Evolutionary conservation across 2,329 filamentous ascomycete genomes (phyloP).

Genomic region (Aspergillus sojae): DNA sequence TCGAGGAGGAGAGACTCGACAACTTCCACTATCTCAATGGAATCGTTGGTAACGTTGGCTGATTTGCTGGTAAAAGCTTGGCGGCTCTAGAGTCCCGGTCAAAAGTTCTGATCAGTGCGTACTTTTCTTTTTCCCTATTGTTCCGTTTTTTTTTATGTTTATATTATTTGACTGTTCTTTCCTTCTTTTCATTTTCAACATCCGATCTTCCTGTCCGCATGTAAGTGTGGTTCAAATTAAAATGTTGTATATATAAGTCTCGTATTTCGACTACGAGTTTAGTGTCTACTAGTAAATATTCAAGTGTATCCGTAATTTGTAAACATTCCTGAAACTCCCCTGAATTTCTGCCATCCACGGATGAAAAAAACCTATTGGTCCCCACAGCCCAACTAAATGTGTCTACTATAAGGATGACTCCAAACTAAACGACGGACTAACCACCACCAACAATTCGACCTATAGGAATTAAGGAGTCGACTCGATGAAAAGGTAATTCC

Average conservation of each 20-base stretch:
- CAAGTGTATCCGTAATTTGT: neutral
- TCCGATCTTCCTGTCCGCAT: neutral
- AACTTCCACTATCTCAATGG: neutral
- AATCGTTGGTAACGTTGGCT: neutral
- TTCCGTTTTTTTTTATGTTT: neutral
- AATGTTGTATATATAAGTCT: neutral
- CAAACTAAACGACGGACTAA: neutral
- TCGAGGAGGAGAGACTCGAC: neutral
- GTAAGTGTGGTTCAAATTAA: neutral
- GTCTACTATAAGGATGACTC: neutral
- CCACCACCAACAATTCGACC: neutral
- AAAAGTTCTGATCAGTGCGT: neutral
- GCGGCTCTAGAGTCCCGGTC: conserved; percentile 9
- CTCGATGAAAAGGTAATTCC: neutral
- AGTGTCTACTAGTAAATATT: neutral
- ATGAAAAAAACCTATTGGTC: neutral
- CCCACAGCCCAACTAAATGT: neutral
- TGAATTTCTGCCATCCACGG: conserved; percentile 2
- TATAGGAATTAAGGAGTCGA: neutral
- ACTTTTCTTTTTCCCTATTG: neutral
- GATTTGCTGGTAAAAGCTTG: conserved; percentile 5
- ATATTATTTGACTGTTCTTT: neutral
- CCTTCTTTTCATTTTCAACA: no score
- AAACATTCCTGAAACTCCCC: conserved; percentile 12
- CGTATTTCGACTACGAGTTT: neutral